Percentiles rank a stretch among this genome's conserved stretches.
Conservation (phyloP, 805 yeast genomes). For the Torulaspora microellipsoides region DNA sequence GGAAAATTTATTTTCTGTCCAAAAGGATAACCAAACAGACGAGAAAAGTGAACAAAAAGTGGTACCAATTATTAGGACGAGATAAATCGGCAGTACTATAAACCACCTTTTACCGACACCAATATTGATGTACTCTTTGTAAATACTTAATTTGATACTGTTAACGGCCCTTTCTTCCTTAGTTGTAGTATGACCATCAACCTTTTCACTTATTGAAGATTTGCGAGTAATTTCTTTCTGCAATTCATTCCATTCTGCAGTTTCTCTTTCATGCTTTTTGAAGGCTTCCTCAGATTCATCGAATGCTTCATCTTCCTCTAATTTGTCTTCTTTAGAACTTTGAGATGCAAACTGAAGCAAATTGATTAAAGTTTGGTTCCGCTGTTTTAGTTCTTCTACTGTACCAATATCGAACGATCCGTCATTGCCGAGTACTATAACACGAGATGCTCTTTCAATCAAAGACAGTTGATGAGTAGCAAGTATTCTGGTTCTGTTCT, state of each 20-base stretch:
- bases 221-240: constrained; percentile 19
- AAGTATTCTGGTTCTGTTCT: constrained; percentile 59
- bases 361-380: constrained; percentile 45
- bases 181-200: constrained; percentile 38
- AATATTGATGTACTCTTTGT: constrained; percentile 45
- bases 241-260: constrained; percentile 15
- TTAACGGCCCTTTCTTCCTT: constrained; percentile 60
- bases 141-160: constrained; percentile 46
- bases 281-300: constrained; percentile 17
- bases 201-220: constrained; percentile 13
- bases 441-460: constrained; percentile 61
- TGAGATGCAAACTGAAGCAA: constrained; percentile 47
- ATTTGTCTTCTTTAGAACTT: constrained; percentile 29
- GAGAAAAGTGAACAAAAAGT: constrained; percentile 33
- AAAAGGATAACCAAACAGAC: constrained; percentile 71
- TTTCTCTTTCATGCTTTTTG: constrained; percentile 7
- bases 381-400: constrained; percentile 44
- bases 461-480: constrained; percentile 83
- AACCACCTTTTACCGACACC: constrained; percentile 48
- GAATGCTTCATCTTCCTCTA: constrained; percentile 32
- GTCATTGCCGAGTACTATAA: constrained; percentile 59
- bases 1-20: constrained; percentile 60
- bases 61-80: constrained; percentile 23
- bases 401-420: constrained; percentile 65
- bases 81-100: constrained; percentile 21